Base-by-base conservation (phyloP, 2,329 filamentous ascomycete species). In the Aureobasidium pullulans region DNA sequence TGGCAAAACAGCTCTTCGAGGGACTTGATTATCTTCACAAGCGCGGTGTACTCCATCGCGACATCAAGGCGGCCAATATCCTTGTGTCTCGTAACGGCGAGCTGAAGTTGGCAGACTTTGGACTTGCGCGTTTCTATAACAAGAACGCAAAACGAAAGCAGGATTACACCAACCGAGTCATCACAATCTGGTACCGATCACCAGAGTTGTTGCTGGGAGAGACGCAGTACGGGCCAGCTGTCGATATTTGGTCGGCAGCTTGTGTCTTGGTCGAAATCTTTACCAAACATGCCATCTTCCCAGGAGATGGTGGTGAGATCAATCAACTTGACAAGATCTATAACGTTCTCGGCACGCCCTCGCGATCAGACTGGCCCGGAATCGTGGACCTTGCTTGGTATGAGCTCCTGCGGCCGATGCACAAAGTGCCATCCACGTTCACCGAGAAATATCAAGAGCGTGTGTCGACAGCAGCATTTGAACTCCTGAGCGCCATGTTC, bases 51-150 rank as follows among this genome's bases (percentile, higher is more conserved):
- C 79, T 99, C 3, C 94, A 99, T 73, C 88, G 94, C 62, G 94
- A 99, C 69, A 97, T 99, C 76, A 99, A 99, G 74, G 94, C 94
- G 1, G 94, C 94, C 60, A 99, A 99, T 68, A 97, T 97, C 61
- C 80, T 99, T 23, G 89, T 99, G 61, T 96, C 90, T 74, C 95
- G 86, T 65, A 86, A 88, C 9, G 94, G 94, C 5, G 83, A 91
- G 60, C 77, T 99, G 60, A 99, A 97, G 72, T 82, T 96, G 62
- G 94, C 94, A 32, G 94, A 99, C 72, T 99, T 99, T 72, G 94
- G 94, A 19, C 82, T 99, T 13, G 94, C 94, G 11, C 87, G 95
- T 39, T 99, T 99, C 74, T 99, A 96, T 69, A 89, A 91, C 36
- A 99, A 99, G 72, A 61, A 62, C 32, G 44, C 37, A 5, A 86